Evolutionary conservation across 306 rosid species (phyloP), one percentile per base, ranked within the genome.

Genomic region (Acacia crassicarpa): DNA sequence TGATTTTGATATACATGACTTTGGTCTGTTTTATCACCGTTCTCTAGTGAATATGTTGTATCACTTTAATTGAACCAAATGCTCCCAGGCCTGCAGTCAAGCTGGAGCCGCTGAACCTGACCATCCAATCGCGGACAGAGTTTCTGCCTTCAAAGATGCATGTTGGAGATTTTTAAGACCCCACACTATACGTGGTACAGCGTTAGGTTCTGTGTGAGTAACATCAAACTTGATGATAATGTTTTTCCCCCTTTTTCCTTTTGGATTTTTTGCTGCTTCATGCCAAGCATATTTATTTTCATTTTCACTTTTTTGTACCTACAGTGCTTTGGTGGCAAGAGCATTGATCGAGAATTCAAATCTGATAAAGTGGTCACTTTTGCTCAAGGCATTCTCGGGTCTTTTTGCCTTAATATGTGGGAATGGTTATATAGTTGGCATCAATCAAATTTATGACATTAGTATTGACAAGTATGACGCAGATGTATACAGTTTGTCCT

Each of bases 101-200:
- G 91, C 83, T 84, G 98, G 92, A 84, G 95, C 95, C 76, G 89
- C 95, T 72, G 97, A 88, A 62, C 83, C 98, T 15, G 87, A 90
- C 51, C 87, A 80, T 83, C 90, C 97, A n/a, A 75, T 91, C 43
- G 79, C 84, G 23, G 80, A 86, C 79, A 95, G 73, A 81, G 44
- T 91, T 80, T 86, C 90, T 40, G 91, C 85, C 72, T 89, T 95
- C 79, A 93, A 85, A 87, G 99, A 93, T 89, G 94, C 99, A 45
- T 95, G 91, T 81, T 95, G 99, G 99, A 91, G 99, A 88, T 93
- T 95, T 88, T 85, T 95, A 68, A 89, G 99, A 88, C 98, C 99
- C 41, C 99, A 95, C 83, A 95, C 99, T 19, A 93, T 95, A 82
- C 92, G 97, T 17, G 99, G 99, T 74, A 93, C 99, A 30, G 72